These are phyloP conservation scores for Rhodamnia rubescens DNA, from an alignment of 345 rosid genomes.

Conservation along the genomic window DNA sequence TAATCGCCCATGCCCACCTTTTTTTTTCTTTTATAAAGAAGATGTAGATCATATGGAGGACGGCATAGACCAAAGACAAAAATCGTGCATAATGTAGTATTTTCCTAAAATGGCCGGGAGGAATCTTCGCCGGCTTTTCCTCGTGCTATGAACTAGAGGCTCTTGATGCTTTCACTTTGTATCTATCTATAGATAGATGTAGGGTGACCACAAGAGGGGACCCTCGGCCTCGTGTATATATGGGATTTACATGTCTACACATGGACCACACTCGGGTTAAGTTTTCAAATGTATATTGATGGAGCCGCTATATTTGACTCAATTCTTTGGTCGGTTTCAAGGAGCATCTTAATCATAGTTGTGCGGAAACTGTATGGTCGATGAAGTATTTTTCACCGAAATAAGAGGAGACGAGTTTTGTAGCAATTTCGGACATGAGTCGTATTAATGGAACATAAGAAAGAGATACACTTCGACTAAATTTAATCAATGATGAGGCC, in stretches of 20 bases:
- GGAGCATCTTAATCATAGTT: neutral
- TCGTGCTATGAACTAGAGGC: neutral
- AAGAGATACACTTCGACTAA: accelerated
- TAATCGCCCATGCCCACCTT: neutral
- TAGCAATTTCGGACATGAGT: neutral
- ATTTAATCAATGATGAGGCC: neutral
- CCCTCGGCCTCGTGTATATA: neutral
- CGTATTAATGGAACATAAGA: neutral
- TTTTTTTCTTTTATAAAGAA: neutral
- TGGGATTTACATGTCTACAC: neutral
- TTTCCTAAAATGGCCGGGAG: neutral
- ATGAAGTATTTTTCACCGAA: neutral
- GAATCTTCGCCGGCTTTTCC: neutral
- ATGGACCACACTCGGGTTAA: neutral
- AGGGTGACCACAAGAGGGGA: neutral
- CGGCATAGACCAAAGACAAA: neutral
- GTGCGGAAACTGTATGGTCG: no score
- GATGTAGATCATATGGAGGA: neutral
- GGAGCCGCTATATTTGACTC: neutral
- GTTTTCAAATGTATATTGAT: neutral
- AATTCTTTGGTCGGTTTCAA: neutral
- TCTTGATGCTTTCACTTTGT: neutral
- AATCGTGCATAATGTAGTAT: neutral
- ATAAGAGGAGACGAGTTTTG: accelerated
- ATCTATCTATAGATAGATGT: neutral